A percentile compares a stretch with the other conserved stretches of the same genome.
Evolutionary conservation across 163 green algal species (phyloP).

Genomic region (Chloroidium sp.): DNA sequence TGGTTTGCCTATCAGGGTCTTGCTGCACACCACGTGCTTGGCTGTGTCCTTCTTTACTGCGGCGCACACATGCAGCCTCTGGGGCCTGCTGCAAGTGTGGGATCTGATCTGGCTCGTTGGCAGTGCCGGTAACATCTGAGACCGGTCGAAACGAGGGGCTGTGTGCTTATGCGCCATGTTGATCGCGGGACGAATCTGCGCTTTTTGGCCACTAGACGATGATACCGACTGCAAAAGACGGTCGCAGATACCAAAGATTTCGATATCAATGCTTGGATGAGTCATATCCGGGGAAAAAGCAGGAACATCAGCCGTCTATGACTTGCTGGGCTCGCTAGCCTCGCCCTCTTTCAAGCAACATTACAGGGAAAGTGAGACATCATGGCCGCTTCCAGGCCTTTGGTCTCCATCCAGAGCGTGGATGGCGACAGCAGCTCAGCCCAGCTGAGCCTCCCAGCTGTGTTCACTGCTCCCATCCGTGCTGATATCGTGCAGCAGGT

Average conservation of each 20-base stretch:
- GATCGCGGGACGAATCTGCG: too few relatives aligned
- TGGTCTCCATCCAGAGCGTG: not conserved
- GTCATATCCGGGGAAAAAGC: too few relatives aligned
- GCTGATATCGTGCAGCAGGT: conserved; percentile 90
- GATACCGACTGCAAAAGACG: too few relatives aligned
- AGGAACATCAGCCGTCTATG: too few relatives aligned
- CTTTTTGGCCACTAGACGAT: too few relatives aligned
- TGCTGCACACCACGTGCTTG: conserved; percentile 51
- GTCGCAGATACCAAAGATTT: too few relatives aligned
- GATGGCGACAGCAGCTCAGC: conserved; percentile 14
- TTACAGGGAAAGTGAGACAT: not conserved
- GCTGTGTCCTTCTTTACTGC: conserved; percentile 33
- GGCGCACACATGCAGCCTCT: conserved; percentile 11
- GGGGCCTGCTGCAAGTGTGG: not conserved
- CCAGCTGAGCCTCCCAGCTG: conserved; percentile 78
- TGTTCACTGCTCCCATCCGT: conserved; percentile 91
- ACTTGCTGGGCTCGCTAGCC: too few relatives aligned
- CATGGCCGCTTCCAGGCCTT: conserved; percentile 20
- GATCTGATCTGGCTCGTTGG: not conserved
- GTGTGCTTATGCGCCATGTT: too few relatives aligned
- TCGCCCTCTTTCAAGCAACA: too few relatives aligned
- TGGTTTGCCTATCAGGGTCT: conserved; percentile 52
- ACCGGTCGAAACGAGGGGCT: not conserved
- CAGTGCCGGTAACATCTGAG: not conserved
- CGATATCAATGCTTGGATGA: too few relatives aligned